Evolutionary conservation across 352 stramenopile species (phyloP), one percentile per base, ranked within the genome.

Genomic region (Globisporangium mamillatum): DNA sequence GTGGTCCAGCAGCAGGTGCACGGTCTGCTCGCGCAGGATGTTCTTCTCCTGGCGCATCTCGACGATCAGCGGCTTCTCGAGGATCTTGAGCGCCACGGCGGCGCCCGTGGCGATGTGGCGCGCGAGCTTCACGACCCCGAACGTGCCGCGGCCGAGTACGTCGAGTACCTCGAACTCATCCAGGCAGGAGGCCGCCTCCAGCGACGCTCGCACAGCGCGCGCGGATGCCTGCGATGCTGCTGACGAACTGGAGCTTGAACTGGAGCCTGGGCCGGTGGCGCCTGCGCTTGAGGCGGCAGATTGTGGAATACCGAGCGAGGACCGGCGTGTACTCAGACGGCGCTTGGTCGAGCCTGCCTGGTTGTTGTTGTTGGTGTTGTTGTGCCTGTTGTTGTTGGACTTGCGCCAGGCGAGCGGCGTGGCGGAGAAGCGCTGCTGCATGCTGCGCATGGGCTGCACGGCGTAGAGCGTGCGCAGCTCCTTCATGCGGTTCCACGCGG

Each of bases 21-120:
- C 79, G 27, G 78, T 84, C 55, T 88, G 83, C 62, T 95, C 88
- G 25, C 84, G 75, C 44, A 90, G 57, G 34, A 93, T 80, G 67
- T 93, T 84, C 48, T 78, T 82, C 66, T 93, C 80, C 68, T 92
- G 83, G 24, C 81, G 72, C 65, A 90, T 71, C 36, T 87, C 80
- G 1, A 80, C 69, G 38, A 91, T 72, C 29, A 75, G 60, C 18
- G 75, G 50, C 48, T 82, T 81, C 8, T 66, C 36, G 9, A 93
- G 69, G 14, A 83, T 73, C 69, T 93, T 93, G 58, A 93, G 60
- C 14, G 86, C 86, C 3, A 93, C 80, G 12, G 71, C 78, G 2
- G 60, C 73, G 44, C 86, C 85, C 22, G 82, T 81, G 53, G 76
- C 80, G 32, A 72, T 66, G 64, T 92, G 86, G 4, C 82, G 70